Base-by-base conservation (phyloP, 257 asterid species). In the Salvia miltiorrhiza region DNA sequence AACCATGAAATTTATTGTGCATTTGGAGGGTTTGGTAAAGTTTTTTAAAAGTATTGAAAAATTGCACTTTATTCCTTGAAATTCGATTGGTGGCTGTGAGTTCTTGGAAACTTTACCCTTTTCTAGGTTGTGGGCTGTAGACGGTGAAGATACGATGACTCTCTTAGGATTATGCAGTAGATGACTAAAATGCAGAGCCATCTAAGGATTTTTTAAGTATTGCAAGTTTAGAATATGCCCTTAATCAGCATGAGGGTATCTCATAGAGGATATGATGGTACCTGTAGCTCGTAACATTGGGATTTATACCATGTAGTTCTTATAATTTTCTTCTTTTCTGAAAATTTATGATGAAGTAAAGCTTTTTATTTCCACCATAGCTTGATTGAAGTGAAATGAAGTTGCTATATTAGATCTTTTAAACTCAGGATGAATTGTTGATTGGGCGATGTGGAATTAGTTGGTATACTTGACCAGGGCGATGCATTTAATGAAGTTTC, bases 11-110 rank as follows among this genome's bases (percentile, higher is more conserved):
- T n/a, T n/a, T n/a, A n/a, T n/a, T n/a, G n/a, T n/a, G n/a, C n/a
- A n/a, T n/a, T n/a, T n/a, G n/a, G n/a, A 41, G 63, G 77, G 57
- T 70, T 82, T 59, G 70, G 70, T 56, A 68, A 53, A 66, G 73
- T 63, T 21, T 7, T n/a, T 39, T 17, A 10, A 20, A 2, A 70
- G 57, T 59, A n/a, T 23, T 23, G 28, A 24, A 41, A 43, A 69
- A n/a, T n/a, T 19, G 44, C 56, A 3, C 77, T 52, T 77, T 77
- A 40, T 72, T 43, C 59, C 54, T 35, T 65, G 53, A 48, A 39
- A 35, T 43, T 40, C 23, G 32, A 70, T 20, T 58, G 73, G 60
- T 14, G 72, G 57, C 52, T 56, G 64, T 68, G 26, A 23, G 12
- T 24, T 40, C 19, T 40, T 41, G 61, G 28, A 7, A 13, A 30